Base-by-base conservation (phyloP, 371 early-diverging fungal species). In the Synchytrium microbalum region DNA sequence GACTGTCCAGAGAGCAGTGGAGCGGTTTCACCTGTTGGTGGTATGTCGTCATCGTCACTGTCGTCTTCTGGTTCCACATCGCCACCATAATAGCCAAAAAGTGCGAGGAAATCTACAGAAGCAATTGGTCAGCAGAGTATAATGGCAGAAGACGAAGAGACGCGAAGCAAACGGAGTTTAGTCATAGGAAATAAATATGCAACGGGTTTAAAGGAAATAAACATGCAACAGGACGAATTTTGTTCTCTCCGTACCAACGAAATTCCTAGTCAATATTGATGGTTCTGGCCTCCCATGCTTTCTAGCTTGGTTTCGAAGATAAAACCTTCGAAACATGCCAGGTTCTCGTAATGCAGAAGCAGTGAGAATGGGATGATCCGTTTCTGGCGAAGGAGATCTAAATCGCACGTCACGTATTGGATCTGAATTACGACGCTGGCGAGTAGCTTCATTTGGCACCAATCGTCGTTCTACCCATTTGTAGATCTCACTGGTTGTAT, bases 81-180 rank as follows among this genome's bases (percentile, higher is more conserved):
- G 32, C 96, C 97, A 2, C 93, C 97, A 79, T 93, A 96, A 71
- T 92, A 92, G 28, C 95, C 93, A 68, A 90, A 95, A 61, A 96
- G 77, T 38, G 88, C 91, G 62, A 96, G 79, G 66, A 94, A 95
- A 71, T 96, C 96, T 33, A 95, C 88, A 82, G 94, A 96, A 73
- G n/a, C n/a, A n/a, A n/a, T n/a, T n/a, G n/a, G n/a, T n/a, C 88
- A 91, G 33, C 83, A 76, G 3, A 95, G 92, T 53, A 93, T 78
- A 58, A 90, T 78, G 69, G 65, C 63, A 64, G 72, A 75, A n/a
- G 79, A 69, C 33, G n/a, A n/a, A n/a, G n/a, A n/a, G n/a, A n/a
- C n/a, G n/a, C n/a, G n/a, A n/a, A n/a, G n/a, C n/a, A n/a, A n/a
- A n/a, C n/a, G n/a, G n/a, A n/a, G n/a, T n/a, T n/a, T n/a, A n/a